These are phyloP conservation scores for Collybiopsis confluens DNA, from an alignment of 768 basidiomycete species.

Conservation along the genomic window DNA sequence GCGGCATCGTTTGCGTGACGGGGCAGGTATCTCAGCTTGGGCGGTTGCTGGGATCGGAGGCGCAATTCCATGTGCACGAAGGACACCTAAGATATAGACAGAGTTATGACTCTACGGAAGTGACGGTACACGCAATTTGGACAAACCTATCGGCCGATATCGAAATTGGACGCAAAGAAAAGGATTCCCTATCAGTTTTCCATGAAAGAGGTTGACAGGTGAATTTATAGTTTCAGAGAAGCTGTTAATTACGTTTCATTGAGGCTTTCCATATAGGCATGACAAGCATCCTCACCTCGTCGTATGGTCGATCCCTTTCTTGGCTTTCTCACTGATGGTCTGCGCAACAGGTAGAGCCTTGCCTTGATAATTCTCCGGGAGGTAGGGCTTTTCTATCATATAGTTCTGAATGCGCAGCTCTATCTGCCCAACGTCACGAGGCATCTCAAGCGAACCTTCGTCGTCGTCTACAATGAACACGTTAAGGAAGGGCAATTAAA, in stretches of 20 bases:
- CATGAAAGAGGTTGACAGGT: background rate
- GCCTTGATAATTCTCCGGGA: no score
- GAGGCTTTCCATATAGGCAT: no score
- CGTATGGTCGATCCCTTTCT: slow-evolving; percentile 1
- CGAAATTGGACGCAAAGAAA: background rate
- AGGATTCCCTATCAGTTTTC: background rate
- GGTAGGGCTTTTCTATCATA: background rate
- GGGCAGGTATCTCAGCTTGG: background rate
- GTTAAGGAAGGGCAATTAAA: background rate
- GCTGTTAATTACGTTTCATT: no score
- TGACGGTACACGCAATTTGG: no score
- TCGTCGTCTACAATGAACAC: background rate
- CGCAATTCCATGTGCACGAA: background rate
- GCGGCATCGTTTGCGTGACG: background rate
- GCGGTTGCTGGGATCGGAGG: background rate
- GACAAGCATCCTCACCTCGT: background rate
- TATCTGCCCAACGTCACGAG: background rate
- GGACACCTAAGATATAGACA: background rate
- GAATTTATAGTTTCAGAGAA: background rate
- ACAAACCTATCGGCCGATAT: background rate
- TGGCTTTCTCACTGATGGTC: background rate
- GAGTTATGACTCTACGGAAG: background rate
- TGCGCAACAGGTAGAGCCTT: background rate
- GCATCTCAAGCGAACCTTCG: background rate
- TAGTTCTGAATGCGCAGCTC: background rate